Evolutionary conservation across 1,139 yeast genomes (phyloP).

Genomic region (Debaryomyces nepalensis): DNA sequence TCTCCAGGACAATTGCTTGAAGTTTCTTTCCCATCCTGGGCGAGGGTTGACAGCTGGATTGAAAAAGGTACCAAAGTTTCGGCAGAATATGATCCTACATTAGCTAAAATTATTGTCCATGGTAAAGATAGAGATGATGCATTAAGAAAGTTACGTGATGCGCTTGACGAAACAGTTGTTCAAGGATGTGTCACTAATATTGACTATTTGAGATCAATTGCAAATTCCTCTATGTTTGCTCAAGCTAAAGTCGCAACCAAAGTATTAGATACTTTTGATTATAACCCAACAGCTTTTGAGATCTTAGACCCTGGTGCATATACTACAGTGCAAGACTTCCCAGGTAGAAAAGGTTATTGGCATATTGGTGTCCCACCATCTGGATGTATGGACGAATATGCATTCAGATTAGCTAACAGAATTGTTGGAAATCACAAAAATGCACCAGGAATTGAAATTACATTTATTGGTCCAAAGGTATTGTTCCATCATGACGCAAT

Average conservation of each 20-base stretch:
- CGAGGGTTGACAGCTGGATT: slow-evolving; percentile 95
- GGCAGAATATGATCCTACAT: slow-evolving; percentile 94
- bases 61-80: slow-evolving; percentile 86
- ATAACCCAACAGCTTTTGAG: slow-evolving; percentile 83
- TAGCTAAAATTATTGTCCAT: slow-evolving; percentile 94
- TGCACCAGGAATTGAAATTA: slow-evolving; percentile 90
- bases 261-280: slow-evolving; percentile 80
- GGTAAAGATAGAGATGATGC: slow-evolving; percentile 90
- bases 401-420: slow-evolving; percentile 86
- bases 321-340: slow-evolving; percentile 94
- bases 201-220: slow-evolving; percentile 86
- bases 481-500: slow-evolving; percentile 80
- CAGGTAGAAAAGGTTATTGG: slow-evolving; percentile 92
- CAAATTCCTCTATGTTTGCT: slow-evolving; percentile 81
- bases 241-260: slow-evolving; percentile 85
- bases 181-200: slow-evolving; percentile 89
- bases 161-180: slow-evolving; percentile 83
- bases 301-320: slow-evolving; percentile 87
- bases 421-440: slow-evolving; percentile 82
- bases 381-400: slow-evolving; percentile 95
- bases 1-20: slow-evolving; percentile 94
- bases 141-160: slow-evolving; percentile 71
- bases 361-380: slow-evolving; percentile 95
- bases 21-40: slow-evolving; percentile 83
- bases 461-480: slow-evolving; percentile 84